Percentiles rank a stretch among this genome's conserved stretches.
These are phyloP conservation scores for Aspergillus quadrilineatus DNA, from an alignment of 2,329 filamentous ascomycete genomes.

Conservation along the genomic window DNA sequence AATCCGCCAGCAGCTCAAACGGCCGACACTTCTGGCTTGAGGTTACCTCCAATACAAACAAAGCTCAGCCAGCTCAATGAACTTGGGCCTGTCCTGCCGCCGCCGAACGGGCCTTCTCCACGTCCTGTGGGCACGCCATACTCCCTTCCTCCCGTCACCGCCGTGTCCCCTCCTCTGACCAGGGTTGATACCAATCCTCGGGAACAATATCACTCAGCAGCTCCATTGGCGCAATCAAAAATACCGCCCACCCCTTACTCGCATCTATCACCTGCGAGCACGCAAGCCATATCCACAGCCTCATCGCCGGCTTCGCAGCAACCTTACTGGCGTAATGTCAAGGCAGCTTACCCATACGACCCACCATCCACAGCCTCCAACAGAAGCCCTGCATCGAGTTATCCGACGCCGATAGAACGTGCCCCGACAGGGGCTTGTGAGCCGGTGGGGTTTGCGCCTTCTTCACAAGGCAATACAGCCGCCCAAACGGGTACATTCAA, in stretches of 20 bases:
- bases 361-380: conserved; percentile 27
- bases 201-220: conserved; percentile 27
- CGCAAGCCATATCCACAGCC: conserved; percentile 36
- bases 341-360: conserved; percentile 30
- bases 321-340: conserved; percentile 30
- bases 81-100: conserved; percentile 25
- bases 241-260: conserved; percentile 37
- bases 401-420: conserved; percentile 44
- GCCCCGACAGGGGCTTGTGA: conserved; percentile 24
- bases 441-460: conserved; percentile 22
- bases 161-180: conserved; percentile 27
- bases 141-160: conserved; percentile 24
- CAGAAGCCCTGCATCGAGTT: conserved; percentile 37
- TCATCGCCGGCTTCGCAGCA: conserved; percentile 37
- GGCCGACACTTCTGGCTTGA: conserved; percentile 27
- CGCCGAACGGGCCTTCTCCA: conserved; percentile 27
- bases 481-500: conserved; percentile 43
- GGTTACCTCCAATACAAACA: conserved; percentile 44
- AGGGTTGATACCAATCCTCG: conserved; percentile 28
- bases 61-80: conserved; percentile 35
- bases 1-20: conserved; percentile 36
- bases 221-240: conserved; percentile 30
- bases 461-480: conserved; percentile 26
- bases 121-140: conserved; percentile 25
- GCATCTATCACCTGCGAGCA: conserved; percentile 40